phyloP scores from a whole-genome alignment of 202 grass and related monocot species.

The Zizania palustris region DNA sequence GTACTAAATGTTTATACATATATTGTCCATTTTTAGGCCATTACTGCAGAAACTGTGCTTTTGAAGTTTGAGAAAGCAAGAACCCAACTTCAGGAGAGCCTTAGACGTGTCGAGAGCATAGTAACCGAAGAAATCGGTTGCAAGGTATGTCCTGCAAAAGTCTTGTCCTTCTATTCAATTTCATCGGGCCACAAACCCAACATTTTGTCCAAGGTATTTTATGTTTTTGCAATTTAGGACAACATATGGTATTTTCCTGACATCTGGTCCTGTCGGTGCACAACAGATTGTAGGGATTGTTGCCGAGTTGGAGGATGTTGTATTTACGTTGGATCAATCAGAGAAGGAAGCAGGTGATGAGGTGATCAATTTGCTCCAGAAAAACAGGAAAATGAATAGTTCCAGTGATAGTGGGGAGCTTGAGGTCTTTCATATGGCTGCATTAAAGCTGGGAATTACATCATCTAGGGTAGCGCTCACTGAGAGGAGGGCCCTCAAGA shows the following conservation, averaged over 20 bases:
- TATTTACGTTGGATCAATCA: slow-evolving; percentile 76
- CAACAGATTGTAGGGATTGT: slow-evolving; percentile 80
- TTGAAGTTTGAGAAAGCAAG: slow-evolving; percentile 93
- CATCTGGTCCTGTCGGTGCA: slow-evolving; percentile 15
- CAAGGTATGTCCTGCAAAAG: slow-evolving; percentile 60
- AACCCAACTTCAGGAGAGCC: slow-evolving; percentile 76
- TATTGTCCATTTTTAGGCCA: slow-evolving; percentile 63
- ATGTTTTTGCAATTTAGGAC: slow-evolving; percentile 20
- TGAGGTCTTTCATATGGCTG: slow-evolving; percentile 81
- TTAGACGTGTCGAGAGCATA: slow-evolving; percentile 77
- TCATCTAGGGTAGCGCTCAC: slow-evolving; percentile 88
- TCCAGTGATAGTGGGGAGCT: slow-evolving; percentile 75
- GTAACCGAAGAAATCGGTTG: slow-evolving; percentile 81
- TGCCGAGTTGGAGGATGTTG: slow-evolving; percentile 69
- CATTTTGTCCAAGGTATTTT: neutral
- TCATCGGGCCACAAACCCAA: slow-evolving; percentile 13
- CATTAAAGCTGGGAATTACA: slow-evolving; percentile 82
- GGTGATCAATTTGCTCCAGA: slow-evolving; percentile 86
- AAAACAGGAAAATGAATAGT: slow-evolving; percentile 56
- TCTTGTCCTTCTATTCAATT: slow-evolving; percentile 20
- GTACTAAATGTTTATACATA: slow-evolving; percentile 12
- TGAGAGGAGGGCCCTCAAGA: slow-evolving; percentile 93
- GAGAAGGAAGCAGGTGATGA: slow-evolving; percentile 98
- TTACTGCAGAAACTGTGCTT: slow-evolving; percentile 86
- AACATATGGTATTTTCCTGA: slow-evolving; percentile 20